phyloP scores from a whole-genome alignment of 768 basidiomycete species.

The Roridomyces roridus region DNA sequence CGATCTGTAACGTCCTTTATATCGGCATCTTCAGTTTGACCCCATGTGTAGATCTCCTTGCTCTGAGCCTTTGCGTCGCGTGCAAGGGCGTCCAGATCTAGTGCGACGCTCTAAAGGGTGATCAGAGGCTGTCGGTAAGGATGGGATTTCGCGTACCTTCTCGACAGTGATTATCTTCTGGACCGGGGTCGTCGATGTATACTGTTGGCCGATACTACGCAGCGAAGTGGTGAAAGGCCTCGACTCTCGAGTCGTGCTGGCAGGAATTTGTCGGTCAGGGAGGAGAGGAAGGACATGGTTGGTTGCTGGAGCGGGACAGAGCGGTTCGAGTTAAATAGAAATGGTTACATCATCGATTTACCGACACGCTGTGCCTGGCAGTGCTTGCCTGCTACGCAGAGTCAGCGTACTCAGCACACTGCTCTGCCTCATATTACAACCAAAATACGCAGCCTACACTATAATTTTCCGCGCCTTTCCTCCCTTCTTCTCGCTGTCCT shows the following conservation, averaged over 20 bases:
- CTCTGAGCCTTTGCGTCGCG: conserved; percentile 75
- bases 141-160: conserved; percentile 47
- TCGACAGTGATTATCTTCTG: conserved; percentile 82
- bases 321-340: too few relatives aligned
- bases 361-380: neutral
- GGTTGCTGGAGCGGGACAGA: too few relatives aligned
- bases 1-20: conserved; percentile 85
- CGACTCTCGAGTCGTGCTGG: conserved; percentile 60
- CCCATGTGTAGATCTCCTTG: conserved; percentile 89
- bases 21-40: conserved; percentile 73
- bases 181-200: conserved; percentile 67
- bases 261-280: conserved; percentile 71
- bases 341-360: too few relatives aligned
- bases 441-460: conserved; percentile 47
- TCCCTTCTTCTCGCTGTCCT: conserved; percentile 94
- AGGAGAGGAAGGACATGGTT: conserved; percentile 55
- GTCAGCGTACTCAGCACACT: too few relatives aligned
- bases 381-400: too few relatives aligned
- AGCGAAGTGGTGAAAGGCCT: conserved; percentile 75
- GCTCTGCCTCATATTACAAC: conserved; percentile 4
- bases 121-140: too few relatives aligned
- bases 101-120: conserved; percentile 51
- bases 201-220: conserved; percentile 76
- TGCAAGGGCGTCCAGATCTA: conserved; percentile 72
- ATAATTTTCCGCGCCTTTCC: conserved; percentile 81